Evolutionary conservation across 2,329 filamentous ascomycete genomes (phyloP).

Genomic region (Calonectria pseudoturangicola): DNA sequence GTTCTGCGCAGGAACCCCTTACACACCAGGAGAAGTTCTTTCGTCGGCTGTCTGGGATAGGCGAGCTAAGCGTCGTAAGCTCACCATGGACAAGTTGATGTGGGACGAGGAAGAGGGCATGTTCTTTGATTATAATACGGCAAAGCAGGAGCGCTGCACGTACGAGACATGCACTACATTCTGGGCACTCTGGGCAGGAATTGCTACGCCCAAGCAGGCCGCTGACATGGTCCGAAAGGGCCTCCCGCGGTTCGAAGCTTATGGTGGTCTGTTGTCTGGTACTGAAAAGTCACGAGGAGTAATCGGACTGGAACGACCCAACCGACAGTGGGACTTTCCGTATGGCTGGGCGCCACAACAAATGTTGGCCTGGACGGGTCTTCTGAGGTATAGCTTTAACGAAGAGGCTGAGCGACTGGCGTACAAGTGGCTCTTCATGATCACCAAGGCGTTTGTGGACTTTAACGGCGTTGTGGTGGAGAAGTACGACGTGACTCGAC

Average conservation of each 20-base stretch:
- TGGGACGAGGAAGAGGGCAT: conserved; percentile 95
- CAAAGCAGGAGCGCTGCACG: conserved; percentile 83
- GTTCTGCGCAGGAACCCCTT: conserved; percentile 81
- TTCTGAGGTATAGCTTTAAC: conserved; percentile 92
- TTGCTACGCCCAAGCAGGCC: conserved; percentile 91
- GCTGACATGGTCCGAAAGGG: conserved; percentile 86
- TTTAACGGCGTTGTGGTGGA: conserved; percentile 99
- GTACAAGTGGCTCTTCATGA: conserved; percentile 99
- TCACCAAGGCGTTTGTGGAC: conserved; percentile 98
- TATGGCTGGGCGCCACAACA: conserved; percentile 99
- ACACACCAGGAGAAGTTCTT: conserved; percentile 82
- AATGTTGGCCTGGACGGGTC: conserved; percentile 96
- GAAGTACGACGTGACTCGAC: conserved; percentile 97
- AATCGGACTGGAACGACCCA: conserved; percentile 87
- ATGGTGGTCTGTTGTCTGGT: conserved; percentile 91
- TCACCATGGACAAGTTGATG: conserved; percentile 91
- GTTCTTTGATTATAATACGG: conserved; percentile 98
- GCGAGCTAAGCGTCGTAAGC: conserved; percentile 87
- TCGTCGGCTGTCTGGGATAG: conserved; percentile 94
- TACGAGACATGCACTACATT: conserved; percentile 97
- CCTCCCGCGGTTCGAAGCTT: conserved; percentile 90
- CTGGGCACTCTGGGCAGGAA: conserved; percentile 97
- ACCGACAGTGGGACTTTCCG: conserved; percentile 98
- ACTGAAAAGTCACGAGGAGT: conserved; percentile 91
- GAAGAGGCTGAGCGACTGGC: conserved; percentile 92